Evolutionary conservation across 2,329 filamentous ascomycete species (phyloP), one percentile per base, ranked within the genome.

Genomic region (Pestalotiopsis sp.): DNA sequence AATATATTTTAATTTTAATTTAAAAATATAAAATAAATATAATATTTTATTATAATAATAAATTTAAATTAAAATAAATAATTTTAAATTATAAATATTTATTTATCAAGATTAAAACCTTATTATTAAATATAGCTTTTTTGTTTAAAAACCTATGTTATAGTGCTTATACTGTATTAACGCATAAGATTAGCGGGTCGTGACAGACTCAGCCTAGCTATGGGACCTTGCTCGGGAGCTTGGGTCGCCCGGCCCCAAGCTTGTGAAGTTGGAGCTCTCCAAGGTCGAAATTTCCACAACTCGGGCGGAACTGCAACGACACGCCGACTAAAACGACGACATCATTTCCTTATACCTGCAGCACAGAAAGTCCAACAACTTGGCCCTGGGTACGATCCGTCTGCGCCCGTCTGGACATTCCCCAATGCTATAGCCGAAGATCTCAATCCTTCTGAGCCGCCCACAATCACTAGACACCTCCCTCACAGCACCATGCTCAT

Each of bases 401-500:
- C 45, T 36, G 31, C 45, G 45, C 17, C 45, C 17, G 45, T 20
- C 45, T 3, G 45, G 9, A 3, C 20, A 20, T n/a, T 23, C 45
- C 5, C 45, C 45, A 20, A 52, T 52, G 45, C 45, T n/a, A 52
- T 17, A 36, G 31, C 2, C 31, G 6, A 52, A 20, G 9, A 52
- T 52, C 45, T n/a, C 45, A 3, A 6, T 9, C 6, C 45, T 52
- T 52, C 17, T 9, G 45, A 23, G 17, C 17, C 17, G 17, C 17
- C 7, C 45, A 52, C 45, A 20, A 52, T 20, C 23, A 20, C 45
- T 23, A 52, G 45, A 52, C 2, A 52, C 45, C 7, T 52, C 45
- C 45, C 9, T n/a, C 45, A 52, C 9, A n/a, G 6, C n/a, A 66
- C 13, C 36, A 69, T 69, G 68, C 41, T 69, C 58, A 64, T 65